phyloP scores from a whole-genome alignment of 2,329 filamentous ascomycete species.

The Pseudogymnoascus sp. region DNA sequence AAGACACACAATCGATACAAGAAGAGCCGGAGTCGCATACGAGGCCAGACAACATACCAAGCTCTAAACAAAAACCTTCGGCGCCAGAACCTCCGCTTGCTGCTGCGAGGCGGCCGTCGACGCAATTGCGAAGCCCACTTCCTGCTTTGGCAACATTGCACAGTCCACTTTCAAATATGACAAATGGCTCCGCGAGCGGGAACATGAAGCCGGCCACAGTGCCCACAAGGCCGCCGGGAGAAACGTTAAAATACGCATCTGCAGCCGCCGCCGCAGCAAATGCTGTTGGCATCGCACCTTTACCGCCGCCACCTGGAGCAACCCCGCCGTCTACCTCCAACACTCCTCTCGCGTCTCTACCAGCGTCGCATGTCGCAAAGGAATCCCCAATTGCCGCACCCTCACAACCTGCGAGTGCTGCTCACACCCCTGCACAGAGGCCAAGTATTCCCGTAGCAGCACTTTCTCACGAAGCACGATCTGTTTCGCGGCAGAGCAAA shows the following conservation, averaged over 20 bases:
- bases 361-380: slow-evolving; percentile 45
- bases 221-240: slow-evolving; percentile 75
- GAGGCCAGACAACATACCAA: slow-evolving; percentile 38
- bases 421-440: slow-evolving; percentile 31
- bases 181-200: slow-evolving; percentile 51
- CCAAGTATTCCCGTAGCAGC: slow-evolving; percentile 28
- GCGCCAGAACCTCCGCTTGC: slow-evolving; percentile 50
- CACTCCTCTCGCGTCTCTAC: slow-evolving; percentile 31
- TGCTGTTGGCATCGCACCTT: slow-evolving; percentile 84
- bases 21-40: slow-evolving; percentile 65
- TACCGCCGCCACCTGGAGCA: slow-evolving; percentile 78
- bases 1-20: slow-evolving; percentile 86
- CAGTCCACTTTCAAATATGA: slow-evolving; percentile 55
- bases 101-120: slow-evolving; percentile 64
- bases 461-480: slow-evolving; percentile 33
- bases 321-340: slow-evolving; percentile 41
- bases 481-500: slow-evolving; percentile 37
- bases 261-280: slow-evolving; percentile 89
- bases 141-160: slow-evolving; percentile 90
- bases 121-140: slow-evolving; percentile 86
- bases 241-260: slow-evolving; percentile 93
- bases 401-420: slow-evolving; percentile 36
- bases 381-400: slow-evolving; percentile 46
- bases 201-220: slow-evolving; percentile 89
- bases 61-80: slow-evolving; percentile 43